These are phyloP conservation scores for Blastobotrys niveus DNA, from an alignment of 1,139 yeast species.

Conservation along the genomic window DNA sequence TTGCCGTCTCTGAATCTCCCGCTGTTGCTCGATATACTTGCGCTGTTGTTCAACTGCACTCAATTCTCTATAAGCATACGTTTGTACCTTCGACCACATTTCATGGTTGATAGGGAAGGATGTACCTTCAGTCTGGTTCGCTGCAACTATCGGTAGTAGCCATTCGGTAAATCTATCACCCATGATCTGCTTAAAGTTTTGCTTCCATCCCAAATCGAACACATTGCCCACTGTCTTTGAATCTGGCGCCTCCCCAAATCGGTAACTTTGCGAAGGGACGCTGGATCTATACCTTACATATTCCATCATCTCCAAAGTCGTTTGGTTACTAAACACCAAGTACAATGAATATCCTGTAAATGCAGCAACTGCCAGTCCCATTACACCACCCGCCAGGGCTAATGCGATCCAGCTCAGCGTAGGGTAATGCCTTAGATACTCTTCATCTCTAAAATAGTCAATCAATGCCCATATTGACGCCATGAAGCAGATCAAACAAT, in stretches of 20 bases:
- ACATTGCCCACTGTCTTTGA: constrained; percentile 52
- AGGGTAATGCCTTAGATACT: constrained; percentile 39
- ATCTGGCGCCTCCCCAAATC: constrained; percentile 38
- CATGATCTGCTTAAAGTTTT: constrained; percentile 68
- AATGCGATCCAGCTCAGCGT: constrained; percentile 52
- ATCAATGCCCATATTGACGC: constrained; percentile 43
- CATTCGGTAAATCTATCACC: constrained; percentile 61
- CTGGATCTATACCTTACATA: constrained; percentile 47
- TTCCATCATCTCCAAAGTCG: constrained; percentile 81
- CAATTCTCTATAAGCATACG: constrained; percentile 29
- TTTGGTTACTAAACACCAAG: constrained; percentile 53
- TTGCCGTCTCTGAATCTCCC: constrained; percentile 13
- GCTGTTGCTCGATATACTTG: constrained; percentile 12
- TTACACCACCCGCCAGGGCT: constrained; percentile 54
- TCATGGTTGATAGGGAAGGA: constrained; percentile 32
- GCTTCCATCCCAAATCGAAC: constrained; percentile 61
- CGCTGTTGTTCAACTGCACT: constrained; percentile 13
- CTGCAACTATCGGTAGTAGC: constrained; percentile 54
- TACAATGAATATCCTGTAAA: constrained; percentile 60
- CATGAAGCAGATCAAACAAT: constrained; percentile 41
- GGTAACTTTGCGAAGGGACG: constrained; percentile 38
- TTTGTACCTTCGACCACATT: constrained; percentile 28
- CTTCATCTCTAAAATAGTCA: constrained; percentile 46
- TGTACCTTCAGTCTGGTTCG: constrained; percentile 27
- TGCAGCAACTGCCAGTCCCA: constrained; percentile 53